Percentiles rank a stretch among this genome's conserved stretches.
These are phyloP conservation scores for Piloderma croceum DNA, from an alignment of 768 basidiomycete species.

Conservation along the genomic window DNA sequence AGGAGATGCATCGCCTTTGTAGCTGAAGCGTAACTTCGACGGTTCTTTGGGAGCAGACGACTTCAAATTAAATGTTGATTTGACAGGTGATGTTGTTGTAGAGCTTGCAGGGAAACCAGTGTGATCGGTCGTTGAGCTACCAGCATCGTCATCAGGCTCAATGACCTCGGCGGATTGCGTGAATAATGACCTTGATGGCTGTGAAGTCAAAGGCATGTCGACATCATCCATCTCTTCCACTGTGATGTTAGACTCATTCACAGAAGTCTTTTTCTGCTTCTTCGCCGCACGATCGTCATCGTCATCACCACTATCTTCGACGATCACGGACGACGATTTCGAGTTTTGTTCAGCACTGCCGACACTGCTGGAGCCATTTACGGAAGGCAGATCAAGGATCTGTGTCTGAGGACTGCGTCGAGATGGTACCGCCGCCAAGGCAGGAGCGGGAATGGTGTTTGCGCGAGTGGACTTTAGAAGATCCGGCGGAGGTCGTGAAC, in stretches of 20 bases:
- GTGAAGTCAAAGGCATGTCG: constrained; percentile 19
- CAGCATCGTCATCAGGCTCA: too few species aligned
- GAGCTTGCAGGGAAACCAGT: constrained; percentile 14
- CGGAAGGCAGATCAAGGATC: neutral
- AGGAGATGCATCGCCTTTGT: constrained; percentile 43
- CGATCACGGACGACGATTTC: constrained; percentile 8
- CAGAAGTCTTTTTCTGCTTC: constrained; percentile 38
- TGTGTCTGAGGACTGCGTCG: constrained; percentile 7
- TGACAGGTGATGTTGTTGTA: constrained; percentile 19
- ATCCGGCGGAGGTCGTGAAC: constrained; percentile 64
- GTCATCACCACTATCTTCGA: constrained; percentile 35
- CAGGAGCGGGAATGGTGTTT: neutral
- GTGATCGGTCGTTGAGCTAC: constrained; percentile 11
- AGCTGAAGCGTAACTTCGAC: constrained; percentile 71
- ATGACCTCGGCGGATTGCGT: too few species aligned
- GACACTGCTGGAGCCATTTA: constrained; percentile 15
- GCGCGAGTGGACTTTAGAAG: constrained; percentile 33
- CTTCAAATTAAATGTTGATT: constrained; percentile 41
- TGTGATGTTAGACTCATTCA: constrained; percentile 1
- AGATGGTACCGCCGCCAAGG: constrained; percentile 11
- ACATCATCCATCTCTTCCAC: constrained; percentile 32
- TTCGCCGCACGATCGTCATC: constrained; percentile 38
- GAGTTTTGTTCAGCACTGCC: too few species aligned
- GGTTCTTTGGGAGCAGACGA: constrained; percentile 65
- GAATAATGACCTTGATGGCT: too few species aligned